phyloP scores from a whole-genome alignment of 176 grass and related monocot species.

The Cenchrus americanus region DNA sequence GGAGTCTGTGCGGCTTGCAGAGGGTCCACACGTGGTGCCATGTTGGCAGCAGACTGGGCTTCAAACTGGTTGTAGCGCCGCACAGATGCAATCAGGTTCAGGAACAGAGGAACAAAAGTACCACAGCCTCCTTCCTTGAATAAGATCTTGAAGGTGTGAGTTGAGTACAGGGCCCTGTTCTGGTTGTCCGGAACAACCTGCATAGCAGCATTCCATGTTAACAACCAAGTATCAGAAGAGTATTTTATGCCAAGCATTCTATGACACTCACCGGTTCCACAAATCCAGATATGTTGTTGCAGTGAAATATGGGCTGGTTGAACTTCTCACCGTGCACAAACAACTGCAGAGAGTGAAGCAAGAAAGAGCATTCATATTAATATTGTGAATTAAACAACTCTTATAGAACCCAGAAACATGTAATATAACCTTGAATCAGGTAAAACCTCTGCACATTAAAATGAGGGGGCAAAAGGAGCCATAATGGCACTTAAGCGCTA shows the following conservation, averaged over 20 bases:
- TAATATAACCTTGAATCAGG: not conserved
- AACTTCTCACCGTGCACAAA: constrained; percentile 91
- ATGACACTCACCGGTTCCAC: constrained; percentile 85
- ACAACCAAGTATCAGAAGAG: not conserved
- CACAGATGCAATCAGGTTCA: constrained; percentile 83
- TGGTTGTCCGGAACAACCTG: constrained; percentile 86
- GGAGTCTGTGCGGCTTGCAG: constrained; percentile 90
- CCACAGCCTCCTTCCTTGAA: constrained; percentile 98
- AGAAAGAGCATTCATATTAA: constrained; percentile 28
- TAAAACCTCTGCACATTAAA: not conserved
- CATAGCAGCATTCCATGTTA: constrained; percentile 14
- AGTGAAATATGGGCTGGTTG: constrained; percentile 94
- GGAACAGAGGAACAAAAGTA: constrained; percentile 93
- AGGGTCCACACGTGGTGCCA: constrained; percentile 63
- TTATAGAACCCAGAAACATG: not conserved
- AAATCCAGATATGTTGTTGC: constrained; percentile 94
- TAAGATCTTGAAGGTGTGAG: constrained; percentile 97
- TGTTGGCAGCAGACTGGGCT: constrained; percentile 47
- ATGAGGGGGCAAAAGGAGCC: not conserved
- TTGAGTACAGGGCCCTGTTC: constrained; percentile 84
- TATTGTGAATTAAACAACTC: not conserved
- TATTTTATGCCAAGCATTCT: not conserved
- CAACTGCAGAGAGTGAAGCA: constrained; percentile 49
- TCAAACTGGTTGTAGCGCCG: constrained; percentile 76
- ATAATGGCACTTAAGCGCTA: not conserved